phyloP scores from a whole-genome alignment of 2,329 filamentous ascomycete species.

The Tolypocladium pustulatum region DNA sequence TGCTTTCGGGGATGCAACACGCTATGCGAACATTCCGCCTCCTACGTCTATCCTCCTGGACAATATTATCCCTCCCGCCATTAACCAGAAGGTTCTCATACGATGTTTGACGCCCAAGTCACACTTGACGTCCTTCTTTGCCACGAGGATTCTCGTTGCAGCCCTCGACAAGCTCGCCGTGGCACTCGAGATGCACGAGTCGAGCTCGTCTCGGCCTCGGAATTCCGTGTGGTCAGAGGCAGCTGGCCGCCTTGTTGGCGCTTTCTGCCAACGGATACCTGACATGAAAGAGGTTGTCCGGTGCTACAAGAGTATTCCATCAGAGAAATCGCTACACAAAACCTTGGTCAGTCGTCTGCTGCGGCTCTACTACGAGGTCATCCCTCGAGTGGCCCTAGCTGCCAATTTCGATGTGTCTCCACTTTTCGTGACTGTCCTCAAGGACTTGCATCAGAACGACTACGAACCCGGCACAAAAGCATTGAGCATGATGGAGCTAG shows the following conservation, averaged over 20 bases:
- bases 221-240: conserved; percentile 57
- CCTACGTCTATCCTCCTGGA: conserved; percentile 72
- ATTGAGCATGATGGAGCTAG: conserved; percentile 61
- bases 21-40: conserved; percentile 58
- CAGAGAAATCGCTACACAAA: conserved; percentile 62
- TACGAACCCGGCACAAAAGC: conserved; percentile 38
- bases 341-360: conserved; percentile 72
- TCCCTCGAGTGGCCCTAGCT: conserved; percentile 68
- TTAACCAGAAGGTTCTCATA: conserved; percentile 69
- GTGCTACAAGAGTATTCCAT: conserved; percentile 58
- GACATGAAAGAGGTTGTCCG: conserved; percentile 71
- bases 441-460: conserved; percentile 44
- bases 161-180: conserved; percentile 67
- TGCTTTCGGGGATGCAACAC: conserved; percentile 57
- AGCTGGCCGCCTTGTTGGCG: conserved; percentile 53
- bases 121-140: conserved; percentile 75
- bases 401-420: conserved; percentile 84
- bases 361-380: conserved; percentile 72
- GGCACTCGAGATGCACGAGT: conserved; percentile 51
- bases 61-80: conserved; percentile 72
- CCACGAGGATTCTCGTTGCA: conserved; percentile 65
- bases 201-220: conserved; percentile 23
- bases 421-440: conserved; percentile 58
- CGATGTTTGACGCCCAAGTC: conserved; percentile 71
- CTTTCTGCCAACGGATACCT: conserved; percentile 71